phyloP scores from a whole-genome alignment of 2,329 filamentous ascomycete genomes.

The Alternaria novae-zelandiae region DNA sequence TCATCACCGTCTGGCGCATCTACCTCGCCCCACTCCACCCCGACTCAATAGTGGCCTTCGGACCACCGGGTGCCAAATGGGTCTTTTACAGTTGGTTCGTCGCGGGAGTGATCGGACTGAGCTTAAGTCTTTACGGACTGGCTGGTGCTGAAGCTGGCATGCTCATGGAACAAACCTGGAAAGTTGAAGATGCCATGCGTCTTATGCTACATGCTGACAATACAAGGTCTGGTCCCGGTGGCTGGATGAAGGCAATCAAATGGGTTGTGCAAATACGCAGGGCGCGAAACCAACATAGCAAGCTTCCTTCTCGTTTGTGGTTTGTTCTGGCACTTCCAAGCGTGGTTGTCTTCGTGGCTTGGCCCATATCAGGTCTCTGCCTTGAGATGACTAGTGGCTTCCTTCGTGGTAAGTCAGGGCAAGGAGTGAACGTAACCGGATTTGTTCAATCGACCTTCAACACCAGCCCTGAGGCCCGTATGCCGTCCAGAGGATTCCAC shows the following conservation, averaged over 20 bases:
- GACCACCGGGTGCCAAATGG: not conserved
- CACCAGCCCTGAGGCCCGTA: rapidly evolving
- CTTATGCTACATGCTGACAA: not conserved
- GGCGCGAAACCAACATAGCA: not conserved
- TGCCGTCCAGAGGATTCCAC: not conserved
- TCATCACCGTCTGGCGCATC: not conserved
- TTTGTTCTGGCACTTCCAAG: not conserved
- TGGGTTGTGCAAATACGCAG: not conserved
- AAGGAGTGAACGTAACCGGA: not conserved
- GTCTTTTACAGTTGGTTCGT: not conserved
- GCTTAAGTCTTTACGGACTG: not conserved
- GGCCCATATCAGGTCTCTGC: not conserved
- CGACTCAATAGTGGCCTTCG: not conserved
- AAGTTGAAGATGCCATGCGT: not conserved
- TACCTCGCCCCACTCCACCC: not conserved
- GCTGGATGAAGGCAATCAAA: not conserved
- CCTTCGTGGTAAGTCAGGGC: not conserved
- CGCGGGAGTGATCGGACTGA: not conserved
- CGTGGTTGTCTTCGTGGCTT: not conserved
- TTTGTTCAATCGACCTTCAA: not conserved
- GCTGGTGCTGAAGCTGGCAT: not conserved
- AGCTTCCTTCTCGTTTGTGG: not conserved
- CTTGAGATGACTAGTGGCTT: not conserved
- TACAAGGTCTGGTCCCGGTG: not conserved
- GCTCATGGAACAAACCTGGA: not conserved